Percentiles rank a stretch among this genome's conserved stretches.
phyloP scores from a whole-genome alignment of 768 basidiomycete species.

The Panaeolus papilionaceus region DNA sequence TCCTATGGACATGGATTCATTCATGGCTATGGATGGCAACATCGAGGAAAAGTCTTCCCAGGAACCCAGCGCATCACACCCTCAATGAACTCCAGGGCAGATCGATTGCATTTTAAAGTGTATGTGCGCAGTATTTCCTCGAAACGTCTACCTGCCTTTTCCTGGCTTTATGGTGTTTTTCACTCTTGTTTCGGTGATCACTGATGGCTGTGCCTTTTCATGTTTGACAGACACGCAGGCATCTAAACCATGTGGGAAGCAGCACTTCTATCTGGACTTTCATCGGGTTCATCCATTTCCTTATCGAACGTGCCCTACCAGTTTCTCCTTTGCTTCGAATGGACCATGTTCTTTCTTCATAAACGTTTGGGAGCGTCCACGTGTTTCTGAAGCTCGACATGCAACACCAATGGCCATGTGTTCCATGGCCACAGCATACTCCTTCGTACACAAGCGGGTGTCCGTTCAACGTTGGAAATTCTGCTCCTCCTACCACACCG shows the following conservation, averaged over 20 bases:
- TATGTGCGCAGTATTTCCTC: conserved; percentile 11
- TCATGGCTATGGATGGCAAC: conserved; percentile 50
- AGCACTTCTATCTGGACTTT: conserved; percentile 11
- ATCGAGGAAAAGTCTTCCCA: conserved; percentile 28
- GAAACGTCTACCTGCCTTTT: conserved; percentile 13
- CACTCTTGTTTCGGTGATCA: conserved; percentile 12
- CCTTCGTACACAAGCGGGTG: neutral
- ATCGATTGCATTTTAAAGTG: conserved; percentile 14
- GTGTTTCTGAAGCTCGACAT: conserved; percentile 4
- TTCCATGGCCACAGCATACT: neutral
- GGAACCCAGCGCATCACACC: conserved; percentile 8
- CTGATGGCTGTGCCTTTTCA: conserved; percentile 12
- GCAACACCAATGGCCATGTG: conserved; percentile 2
- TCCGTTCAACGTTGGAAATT: neutral
- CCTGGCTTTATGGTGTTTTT: conserved; percentile 12
- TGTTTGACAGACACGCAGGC: conserved; percentile 9
- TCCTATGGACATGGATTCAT: conserved; percentile 57
- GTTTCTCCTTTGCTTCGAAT: conserved; percentile 3
- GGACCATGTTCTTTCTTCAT: conserved; percentile 11
- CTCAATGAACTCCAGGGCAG: conserved; percentile 12
- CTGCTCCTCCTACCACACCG: neutral
- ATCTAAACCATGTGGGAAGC: conserved; percentile 12
- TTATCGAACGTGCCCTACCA: conserved; percentile 9
- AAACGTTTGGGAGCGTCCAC: conserved; percentile 7
- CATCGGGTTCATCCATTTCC: conserved; percentile 10